These are phyloP conservation scores for Trifolium pratense DNA, from an alignment of 306 rosid genomes.

Conservation along the genomic window DNA sequence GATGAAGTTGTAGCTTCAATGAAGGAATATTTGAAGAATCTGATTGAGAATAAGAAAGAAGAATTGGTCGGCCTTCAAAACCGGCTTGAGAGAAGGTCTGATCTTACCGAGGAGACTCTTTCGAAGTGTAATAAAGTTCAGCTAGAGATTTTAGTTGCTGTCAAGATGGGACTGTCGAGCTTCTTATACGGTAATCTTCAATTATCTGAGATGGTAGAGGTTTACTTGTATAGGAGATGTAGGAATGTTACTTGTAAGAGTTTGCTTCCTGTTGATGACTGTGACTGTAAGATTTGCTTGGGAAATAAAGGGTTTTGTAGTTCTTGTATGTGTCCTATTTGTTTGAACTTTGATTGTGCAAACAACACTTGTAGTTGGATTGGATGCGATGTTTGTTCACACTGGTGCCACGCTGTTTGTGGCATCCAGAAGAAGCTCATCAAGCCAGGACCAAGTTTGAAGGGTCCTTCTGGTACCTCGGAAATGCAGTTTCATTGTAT, in stretches of 20 bases:
- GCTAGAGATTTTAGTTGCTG: conserved; percentile 71
- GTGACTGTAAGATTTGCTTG: conserved; percentile 95
- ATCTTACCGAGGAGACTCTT: conserved; percentile 77
- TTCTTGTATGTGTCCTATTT: conserved; percentile 93
- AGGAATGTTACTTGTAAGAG: conserved; percentile 77
- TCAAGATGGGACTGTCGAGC: conserved; percentile 80
- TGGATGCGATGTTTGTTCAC: conserved; percentile 96
- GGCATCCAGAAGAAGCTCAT: conserved; percentile 83
- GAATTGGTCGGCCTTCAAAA: conserved; percentile 73
- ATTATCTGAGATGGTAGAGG: conserved; percentile 74
- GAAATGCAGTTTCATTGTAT: conserved; percentile 97
- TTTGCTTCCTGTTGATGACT: conserved; percentile 88
- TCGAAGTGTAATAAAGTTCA: conserved; percentile 75
- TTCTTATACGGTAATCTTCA: conserved; percentile 63
- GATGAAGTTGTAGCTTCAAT: conserved; percentile 61
- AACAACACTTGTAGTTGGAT: conserved; percentile 96
- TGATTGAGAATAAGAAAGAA: conserved; percentile 77
- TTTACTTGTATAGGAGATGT: conserved; percentile 80
- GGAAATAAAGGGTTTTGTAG: conserved; percentile 87
- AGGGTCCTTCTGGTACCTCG: conserved; percentile 81
- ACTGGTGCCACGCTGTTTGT: conserved; percentile 99
- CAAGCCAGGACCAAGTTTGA: conserved; percentile 91
- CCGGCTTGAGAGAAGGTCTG: conserved; percentile 76
- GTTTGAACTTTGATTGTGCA: conserved; percentile 96
- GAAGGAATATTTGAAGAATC: conserved; percentile 69